Evolutionary conservation across 768 basidiomycete genomes (phyloP), one percentile per base, ranked within the genome.

Genomic region (Leccinum aurantiacum): DNA sequence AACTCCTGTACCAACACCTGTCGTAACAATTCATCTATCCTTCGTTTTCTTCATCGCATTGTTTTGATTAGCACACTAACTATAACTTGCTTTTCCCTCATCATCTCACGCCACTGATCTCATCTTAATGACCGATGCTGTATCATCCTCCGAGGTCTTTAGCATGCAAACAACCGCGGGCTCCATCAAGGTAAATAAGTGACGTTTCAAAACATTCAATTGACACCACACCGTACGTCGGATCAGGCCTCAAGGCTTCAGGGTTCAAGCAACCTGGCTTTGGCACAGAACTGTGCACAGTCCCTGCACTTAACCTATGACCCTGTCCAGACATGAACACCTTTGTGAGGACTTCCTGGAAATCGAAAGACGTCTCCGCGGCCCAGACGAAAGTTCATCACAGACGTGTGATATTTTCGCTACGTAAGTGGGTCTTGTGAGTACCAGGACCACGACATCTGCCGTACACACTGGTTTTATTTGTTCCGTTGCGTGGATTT

Each of bases 1-100:
- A 25, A 53, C 33, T 54, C 35, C 31, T 65, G 63, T 69, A 65
- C 29, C 41, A 63, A 62, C 63, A 59, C 13, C 31, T 55, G 51
- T 62, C 59, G 6, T 44, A 9, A 27, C 31, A 17, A n/a, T 57
- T 29, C 46, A 31, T 59, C 54, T 51, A 50, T 60, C 35, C 60
- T 31, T 57, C 44, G 54, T 35, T 50, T 54, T 58, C 31, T 15
- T 54, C 38, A 10, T 58, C 51, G 24, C 60, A 56, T 25, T 56
- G 59, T 63, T 63, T 68, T 64, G 56, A 61, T 65, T 64, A 60
- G 50, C 63, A 55, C 51, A 33, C 60, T 35, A 13, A 47, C 57
- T 51, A 35, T 35, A 31, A 52, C 57, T 15, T 33, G 59, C 46
- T 46, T 53, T 60, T 19, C 47, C 46, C 46, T 48, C 22, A 9